Base-by-base conservation (phyloP, 2,329 filamentous ascomycete species). In the Phoma sp. region DNA sequence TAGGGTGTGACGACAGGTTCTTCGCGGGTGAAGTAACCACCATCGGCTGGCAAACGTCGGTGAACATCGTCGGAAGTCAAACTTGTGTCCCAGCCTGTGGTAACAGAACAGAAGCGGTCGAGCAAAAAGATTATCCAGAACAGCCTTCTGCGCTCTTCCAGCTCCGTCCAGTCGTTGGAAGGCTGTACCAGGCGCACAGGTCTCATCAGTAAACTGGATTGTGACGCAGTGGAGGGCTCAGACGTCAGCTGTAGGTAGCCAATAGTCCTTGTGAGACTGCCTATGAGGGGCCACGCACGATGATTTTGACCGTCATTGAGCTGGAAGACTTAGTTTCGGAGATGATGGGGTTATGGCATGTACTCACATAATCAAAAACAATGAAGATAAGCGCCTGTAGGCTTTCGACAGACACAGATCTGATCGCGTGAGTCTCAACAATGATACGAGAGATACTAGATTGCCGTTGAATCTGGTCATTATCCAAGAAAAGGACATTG, bases 91-190 rank as follows among this genome's bases (percentile, higher is more conserved):
- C 70, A 73, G 5, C 70, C 70, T 7, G 69, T 71, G 4, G 64
- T 65, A 9, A 68, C 66, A 0, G 68, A 71, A 37, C 70, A 73
- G 30, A 70, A 72, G 3, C 69, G 62, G 42, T 73, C 70, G n/a
- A 73, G 61, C 32, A 72, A 48, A 23, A 73, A 73, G 7, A 73
- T 64, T 14, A 73, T 59, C 69, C 69, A 73, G 23, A 73, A 73
- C 0, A 73, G 37, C 42, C 70, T 56, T 28, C 70, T 56, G 4
- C 68, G 60, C 50, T 73, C 70, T 60, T 73, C 70, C 2, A 72
- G 47, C 33, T 67, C 65, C 1, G 69, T 72, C 67, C 69, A 73
- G 28, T 71, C 69, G 17, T 56, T 56, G 0, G 66, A 65, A 7
- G 67, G 65, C 21, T 56, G 60, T 7, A 71, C 53, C 3, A 68